Evolutionary conservation across 2,329 filamentous ascomycete species (phyloP).

Genomic region (Phialophora verrucosa): DNA sequence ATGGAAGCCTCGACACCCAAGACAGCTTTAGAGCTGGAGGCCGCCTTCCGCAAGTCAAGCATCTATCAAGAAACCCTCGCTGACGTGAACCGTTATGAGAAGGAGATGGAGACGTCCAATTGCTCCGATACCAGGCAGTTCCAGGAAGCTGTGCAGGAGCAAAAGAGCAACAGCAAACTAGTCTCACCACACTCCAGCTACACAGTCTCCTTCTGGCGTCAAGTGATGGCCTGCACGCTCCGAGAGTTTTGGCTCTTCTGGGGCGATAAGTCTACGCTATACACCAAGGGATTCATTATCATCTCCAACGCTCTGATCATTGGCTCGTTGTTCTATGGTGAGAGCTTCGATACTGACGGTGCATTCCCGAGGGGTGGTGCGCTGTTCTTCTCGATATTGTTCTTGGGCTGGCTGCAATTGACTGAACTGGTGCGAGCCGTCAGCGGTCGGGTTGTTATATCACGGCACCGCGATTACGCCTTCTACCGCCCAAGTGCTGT

Average conservation of each 20-base stretch:
- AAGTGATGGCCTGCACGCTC: conserved; percentile 66
- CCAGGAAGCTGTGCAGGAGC: conserved; percentile 67
- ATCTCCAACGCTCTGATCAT: conserved; percentile 76
- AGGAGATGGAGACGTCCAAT: conserved; percentile 61
- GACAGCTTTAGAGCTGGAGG: conserved; percentile 70
- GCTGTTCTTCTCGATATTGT: conserved; percentile 70
- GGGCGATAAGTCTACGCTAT: conserved; percentile 75
- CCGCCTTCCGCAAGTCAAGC: conserved; percentile 68
- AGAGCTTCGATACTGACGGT: conserved; percentile 63
- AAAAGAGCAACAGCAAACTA: conserved; percentile 68
- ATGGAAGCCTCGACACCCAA: conserved; percentile 71
- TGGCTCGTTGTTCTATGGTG: conserved; percentile 77
- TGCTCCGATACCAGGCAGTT: conserved; percentile 69
- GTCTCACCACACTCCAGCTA: conserved; percentile 67
- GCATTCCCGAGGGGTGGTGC: conserved; percentile 68
- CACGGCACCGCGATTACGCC: conserved; percentile 69
- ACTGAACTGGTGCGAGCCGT: conserved; percentile 80
- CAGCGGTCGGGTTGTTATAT: conserved; percentile 71
- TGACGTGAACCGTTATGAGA: conserved; percentile 68
- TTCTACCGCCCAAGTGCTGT: conserved; percentile 74
- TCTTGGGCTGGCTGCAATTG: conserved; percentile 74
- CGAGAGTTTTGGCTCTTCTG: conserved; percentile 80
- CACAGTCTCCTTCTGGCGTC: conserved; percentile 74
- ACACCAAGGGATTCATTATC: conserved; percentile 81
- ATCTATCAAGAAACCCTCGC: conserved; percentile 65